These are phyloP conservation scores for Russula sp. DNA, from an alignment of 768 basidiomycete genomes.

Conservation along the genomic window DNA sequence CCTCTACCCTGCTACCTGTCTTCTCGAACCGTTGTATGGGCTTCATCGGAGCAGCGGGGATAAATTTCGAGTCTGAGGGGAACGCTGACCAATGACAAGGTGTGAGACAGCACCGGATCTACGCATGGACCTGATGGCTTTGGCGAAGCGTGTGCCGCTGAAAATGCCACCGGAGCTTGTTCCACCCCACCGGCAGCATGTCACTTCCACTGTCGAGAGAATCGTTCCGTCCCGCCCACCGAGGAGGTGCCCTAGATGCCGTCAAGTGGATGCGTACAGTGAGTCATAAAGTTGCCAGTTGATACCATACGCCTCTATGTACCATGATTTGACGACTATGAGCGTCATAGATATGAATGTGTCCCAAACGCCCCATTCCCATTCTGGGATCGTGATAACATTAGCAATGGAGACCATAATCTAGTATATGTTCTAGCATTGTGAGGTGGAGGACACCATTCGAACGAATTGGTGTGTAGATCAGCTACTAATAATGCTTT, in stretches of 20 bases:
- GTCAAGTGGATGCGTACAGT: background rate
- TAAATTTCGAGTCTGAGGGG: conserved; percentile 10
- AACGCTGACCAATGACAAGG: conserved; percentile 24
- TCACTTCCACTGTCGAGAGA: conserved; percentile 21
- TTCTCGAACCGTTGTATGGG: conserved; percentile 46
- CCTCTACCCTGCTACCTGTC: conserved; percentile 48
- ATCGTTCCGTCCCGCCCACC: background rate
- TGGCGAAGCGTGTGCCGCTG: conserved; percentile 71
- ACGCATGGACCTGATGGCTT: conserved; percentile 66
- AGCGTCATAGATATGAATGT: background rate
- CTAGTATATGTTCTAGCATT: no score
- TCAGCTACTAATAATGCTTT: background rate
- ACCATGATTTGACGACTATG: no score
- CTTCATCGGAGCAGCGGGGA: conserved; percentile 31
- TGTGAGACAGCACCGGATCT: conserved; percentile 52
- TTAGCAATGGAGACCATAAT: no score
- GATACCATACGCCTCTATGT: no score
- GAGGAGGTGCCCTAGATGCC: background rate
- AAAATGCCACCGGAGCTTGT: conserved; percentile 21
- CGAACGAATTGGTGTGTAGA: background rate
- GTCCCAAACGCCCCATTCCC: background rate
- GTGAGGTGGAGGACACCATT: no score
- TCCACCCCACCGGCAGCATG: conserved; percentile 19
- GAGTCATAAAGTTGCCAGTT: background rate
- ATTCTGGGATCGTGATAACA: no score